A percentile compares a stretch with the other conserved stretches of the same genome.
phyloP scores from a whole-genome alignment of 768 basidiomycete species.

The Agrocybe praecox region DNA sequence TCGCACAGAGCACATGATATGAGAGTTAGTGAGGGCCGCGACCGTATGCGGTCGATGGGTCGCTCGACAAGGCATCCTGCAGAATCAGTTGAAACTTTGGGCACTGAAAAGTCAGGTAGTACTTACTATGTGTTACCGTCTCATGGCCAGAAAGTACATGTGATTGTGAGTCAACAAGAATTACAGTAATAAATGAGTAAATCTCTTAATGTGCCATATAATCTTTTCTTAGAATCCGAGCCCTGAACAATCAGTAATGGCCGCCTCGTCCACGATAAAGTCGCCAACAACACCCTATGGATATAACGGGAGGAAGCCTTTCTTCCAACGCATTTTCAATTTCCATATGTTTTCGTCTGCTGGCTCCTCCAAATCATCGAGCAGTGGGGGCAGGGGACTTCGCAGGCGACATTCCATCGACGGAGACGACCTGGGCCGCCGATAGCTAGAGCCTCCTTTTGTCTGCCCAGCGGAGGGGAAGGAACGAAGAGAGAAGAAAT shows the following conservation, averaged over 20 bases:
- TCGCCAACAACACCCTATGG: slow-evolving; percentile 56
- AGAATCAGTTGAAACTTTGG: slow-evolving; percentile 41
- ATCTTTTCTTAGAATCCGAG: slow-evolving; percentile 31
- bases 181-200: not conserved
- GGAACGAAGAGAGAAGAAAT: slow-evolving; percentile 8
- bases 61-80: slow-evolving; percentile 23
- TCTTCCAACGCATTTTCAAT: slow-evolving; percentile 63
- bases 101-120: slow-evolving; percentile 60
- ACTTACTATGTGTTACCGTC: slow-evolving; percentile 77
- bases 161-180: slow-evolving; percentile 54
- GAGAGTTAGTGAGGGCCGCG: slow-evolving; percentile 20
- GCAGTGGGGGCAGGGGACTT: slow-evolving; percentile 35
- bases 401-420: slow-evolving; percentile 56
- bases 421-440: slow-evolving; percentile 21
- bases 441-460: slow-evolving; percentile 3
- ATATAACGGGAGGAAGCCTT: slow-evolving; percentile 48
- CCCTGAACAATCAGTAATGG: slow-evolving; percentile 55
- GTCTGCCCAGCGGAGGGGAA: slow-evolving; percentile 4
- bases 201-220: slow-evolving; percentile 5
- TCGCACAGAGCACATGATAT: slow-evolving; percentile 42
- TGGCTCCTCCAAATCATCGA: slow-evolving; percentile 37
- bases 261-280: slow-evolving; percentile 61
- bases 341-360: slow-evolving; percentile 48
- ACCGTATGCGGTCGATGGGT: slow-evolving; percentile 18
- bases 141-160: slow-evolving; percentile 74